phyloP scores from a whole-genome alignment of 345 rosid species.

The Triadica sebifera region DNA sequence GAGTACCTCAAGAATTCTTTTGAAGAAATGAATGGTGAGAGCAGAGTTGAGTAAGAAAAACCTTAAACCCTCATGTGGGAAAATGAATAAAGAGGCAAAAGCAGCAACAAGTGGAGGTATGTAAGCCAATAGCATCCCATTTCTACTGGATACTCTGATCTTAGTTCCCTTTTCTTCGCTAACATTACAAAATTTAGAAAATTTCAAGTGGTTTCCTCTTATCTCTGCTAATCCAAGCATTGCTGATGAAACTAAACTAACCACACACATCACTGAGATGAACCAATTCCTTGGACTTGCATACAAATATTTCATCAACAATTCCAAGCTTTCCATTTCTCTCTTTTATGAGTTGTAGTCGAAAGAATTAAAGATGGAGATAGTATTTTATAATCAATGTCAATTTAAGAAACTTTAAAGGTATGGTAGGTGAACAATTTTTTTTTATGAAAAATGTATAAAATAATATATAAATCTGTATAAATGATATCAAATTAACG shows the following conservation, averaged over 20 bases:
- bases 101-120: constrained; percentile 58
- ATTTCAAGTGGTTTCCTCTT: constrained; percentile 41
- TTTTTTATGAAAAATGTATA: too few species aligned
- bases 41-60: constrained; percentile 48
- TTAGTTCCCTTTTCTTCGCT: background rate
- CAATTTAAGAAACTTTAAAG: too few species aligned
- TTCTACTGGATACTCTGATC: constrained; percentile 40
- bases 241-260: constrained; percentile 26
- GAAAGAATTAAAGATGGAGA: too few species aligned
- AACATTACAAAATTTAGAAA: constrained; percentile 54
- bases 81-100: constrained; percentile 44
- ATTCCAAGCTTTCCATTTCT: too few species aligned
- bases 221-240: constrained; percentile 40
- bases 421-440: too few species aligned
- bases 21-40: constrained; percentile 68
- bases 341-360: too few species aligned
- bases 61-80: constrained; percentile 43
- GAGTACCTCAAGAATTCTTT: constrained; percentile 54
- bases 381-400: too few species aligned
- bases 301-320: too few species aligned
- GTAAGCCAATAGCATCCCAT: constrained; percentile 58
- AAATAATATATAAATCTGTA: too few species aligned
- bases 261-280: constrained; percentile 35
- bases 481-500: too few species aligned
- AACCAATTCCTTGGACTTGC: constrained; percentile 16